These are phyloP conservation scores for Phaeophleospora eucalypticola DNA, from an alignment of 2,329 filamentous ascomycete species.

Conservation along the genomic window DNA sequence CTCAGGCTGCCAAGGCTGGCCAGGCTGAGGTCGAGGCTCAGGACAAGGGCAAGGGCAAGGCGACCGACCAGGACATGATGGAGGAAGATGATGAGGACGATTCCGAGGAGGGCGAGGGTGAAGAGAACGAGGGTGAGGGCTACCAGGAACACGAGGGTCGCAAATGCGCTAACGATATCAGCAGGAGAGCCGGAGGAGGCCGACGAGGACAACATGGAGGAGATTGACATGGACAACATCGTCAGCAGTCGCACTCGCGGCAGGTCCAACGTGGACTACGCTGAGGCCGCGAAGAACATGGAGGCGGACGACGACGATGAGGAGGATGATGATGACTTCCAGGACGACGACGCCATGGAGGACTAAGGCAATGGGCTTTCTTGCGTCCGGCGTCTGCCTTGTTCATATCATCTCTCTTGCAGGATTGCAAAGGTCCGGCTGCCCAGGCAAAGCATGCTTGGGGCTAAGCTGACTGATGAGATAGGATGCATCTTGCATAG, in stretches of 20 bases:
- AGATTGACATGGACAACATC: conserved; percentile 88
- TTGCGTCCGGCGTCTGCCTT: not conserved
- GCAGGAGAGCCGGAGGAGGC: conserved; percentile 58
- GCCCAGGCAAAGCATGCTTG: no score
- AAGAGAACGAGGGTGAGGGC: not conserved
- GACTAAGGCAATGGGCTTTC: conserved; percentile 5
- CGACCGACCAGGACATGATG: conserved; percentile 54
- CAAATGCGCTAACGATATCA: conserved; percentile 1
- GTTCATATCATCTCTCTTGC: not conserved
- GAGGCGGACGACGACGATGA: conserved; percentile 73
- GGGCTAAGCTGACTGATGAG: no score
- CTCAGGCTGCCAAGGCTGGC: conserved; percentile 20
- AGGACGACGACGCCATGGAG: conserved; percentile 53
- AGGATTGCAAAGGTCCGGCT: no score
- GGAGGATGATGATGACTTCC: conserved; percentile 64
- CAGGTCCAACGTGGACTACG: conserved; percentile 87
- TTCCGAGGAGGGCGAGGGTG: conserved; percentile 34
- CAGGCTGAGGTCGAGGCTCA: conserved; percentile 40
- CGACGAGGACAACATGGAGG: conserved; percentile 78
- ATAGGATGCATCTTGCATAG: not conserved
- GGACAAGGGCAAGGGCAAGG: conserved; percentile 88
- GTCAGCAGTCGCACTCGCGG: conserved; percentile 81
- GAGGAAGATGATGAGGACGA: conserved; percentile 43
- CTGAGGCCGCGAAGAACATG: conserved; percentile 79
- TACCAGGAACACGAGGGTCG: not conserved